A percentile compares a stretch with the other conserved stretches of the same genome.
These are phyloP conservation scores for Penicillium tannophilum DNA, from an alignment of 495 filamentous ascomycete species.

Conservation along the genomic window DNA sequence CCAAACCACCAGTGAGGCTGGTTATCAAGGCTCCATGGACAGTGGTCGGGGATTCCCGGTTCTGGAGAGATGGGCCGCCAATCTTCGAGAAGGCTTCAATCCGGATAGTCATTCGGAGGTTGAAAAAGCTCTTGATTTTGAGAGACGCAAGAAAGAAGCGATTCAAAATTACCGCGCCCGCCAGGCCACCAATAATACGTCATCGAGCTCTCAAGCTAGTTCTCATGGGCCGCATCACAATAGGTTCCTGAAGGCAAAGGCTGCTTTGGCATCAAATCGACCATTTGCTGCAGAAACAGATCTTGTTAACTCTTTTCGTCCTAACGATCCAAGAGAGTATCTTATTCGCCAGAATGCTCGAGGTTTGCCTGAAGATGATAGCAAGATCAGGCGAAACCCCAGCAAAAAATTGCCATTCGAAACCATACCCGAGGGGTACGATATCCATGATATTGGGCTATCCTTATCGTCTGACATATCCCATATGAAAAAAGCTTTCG, in stretches of 20 bases:
- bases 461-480: slow-evolving; percentile 14
- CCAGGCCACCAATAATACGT: slow-evolving; percentile 3
- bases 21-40: slow-evolving; percentile 19
- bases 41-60: slow-evolving; percentile 38
- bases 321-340: slow-evolving; percentile 42
- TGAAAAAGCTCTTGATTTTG: slow-evolving; percentile 45
- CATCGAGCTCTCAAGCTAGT: slow-evolving; percentile 10
- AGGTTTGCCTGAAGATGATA: slow-evolving; percentile 15
- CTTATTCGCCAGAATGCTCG: slow-evolving; percentile 30
- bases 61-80: slow-evolving; percentile 45
- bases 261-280: slow-evolving; percentile 28
- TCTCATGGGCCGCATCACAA: slow-evolving; percentile 38
- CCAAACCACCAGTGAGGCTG: background rate
- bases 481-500: background rate
- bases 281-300: background rate
- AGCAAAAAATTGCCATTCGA: slow-evolving; percentile 39
- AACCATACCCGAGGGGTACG: slow-evolving; percentile 34
- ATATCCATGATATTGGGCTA: slow-evolving; percentile 30
- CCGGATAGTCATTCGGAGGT: slow-evolving; percentile 23
- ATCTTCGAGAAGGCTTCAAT: slow-evolving; percentile 30
- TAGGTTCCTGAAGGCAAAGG: slow-evolving; percentile 43
- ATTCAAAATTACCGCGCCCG: slow-evolving; percentile 32
- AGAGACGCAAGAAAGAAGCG: slow-evolving; percentile 43
- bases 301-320: slow-evolving; percentile 11
- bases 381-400: slow-evolving; percentile 26